These are phyloP conservation scores for Lanmaoa pseudosensibilis DNA, from an alignment of 768 basidiomycete genomes.

Conservation along the genomic window DNA sequence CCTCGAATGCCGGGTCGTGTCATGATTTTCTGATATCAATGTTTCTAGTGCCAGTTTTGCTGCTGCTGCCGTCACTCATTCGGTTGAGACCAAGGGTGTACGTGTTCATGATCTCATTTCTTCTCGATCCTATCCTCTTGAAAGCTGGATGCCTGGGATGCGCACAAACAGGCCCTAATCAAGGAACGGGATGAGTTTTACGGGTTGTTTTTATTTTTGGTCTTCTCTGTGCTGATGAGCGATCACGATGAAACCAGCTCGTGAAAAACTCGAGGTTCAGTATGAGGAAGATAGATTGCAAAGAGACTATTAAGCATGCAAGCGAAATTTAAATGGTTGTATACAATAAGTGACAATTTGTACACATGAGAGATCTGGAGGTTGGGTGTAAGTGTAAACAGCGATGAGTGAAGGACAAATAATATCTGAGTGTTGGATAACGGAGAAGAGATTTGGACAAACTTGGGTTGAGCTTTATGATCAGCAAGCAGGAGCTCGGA, in stretches of 20 bases:
- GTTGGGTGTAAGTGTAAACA: background rate
- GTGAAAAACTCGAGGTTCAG: no score
- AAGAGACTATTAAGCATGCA: no score
- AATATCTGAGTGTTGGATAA: background rate
- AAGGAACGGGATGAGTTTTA: background rate
- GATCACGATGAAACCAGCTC: background rate
- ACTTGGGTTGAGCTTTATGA: background rate
- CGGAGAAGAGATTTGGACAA: background rate
- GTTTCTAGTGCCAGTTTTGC: slow-evolving; percentile 11
- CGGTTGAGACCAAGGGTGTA: slow-evolving; percentile 24
- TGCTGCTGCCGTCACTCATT: slow-evolving; percentile 1
- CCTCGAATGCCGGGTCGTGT: background rate
- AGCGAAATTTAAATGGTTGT: background rate
- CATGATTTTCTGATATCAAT: background rate
- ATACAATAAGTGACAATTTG: background rate
- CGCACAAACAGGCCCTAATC: background rate
- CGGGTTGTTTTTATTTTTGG: background rate
- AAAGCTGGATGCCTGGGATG: slow-evolving; percentile 8
- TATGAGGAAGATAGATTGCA: no score
- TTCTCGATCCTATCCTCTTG: background rate
- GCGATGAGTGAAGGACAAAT: background rate
- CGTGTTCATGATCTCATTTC: background rate
- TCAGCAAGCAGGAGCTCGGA: background rate
- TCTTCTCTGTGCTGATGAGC: background rate
- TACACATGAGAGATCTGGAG: background rate